These are phyloP conservation scores for Geum urbanum DNA, from an alignment of 306 rosid species.

Conservation along the genomic window DNA sequence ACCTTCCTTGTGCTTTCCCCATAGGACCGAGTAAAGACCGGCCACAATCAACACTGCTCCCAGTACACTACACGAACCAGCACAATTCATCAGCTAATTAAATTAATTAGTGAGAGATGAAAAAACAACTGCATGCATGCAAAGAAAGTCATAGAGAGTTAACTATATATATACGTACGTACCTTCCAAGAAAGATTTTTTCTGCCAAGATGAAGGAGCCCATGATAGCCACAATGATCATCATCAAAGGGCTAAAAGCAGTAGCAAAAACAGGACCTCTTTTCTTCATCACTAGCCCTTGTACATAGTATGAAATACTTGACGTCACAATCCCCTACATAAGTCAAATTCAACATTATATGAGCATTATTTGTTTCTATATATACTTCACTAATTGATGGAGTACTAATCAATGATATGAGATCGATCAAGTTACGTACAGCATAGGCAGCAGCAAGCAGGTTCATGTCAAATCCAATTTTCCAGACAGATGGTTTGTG, in stretches of 20 bases:
- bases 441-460: constrained; percentile 87
- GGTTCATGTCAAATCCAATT: constrained; percentile 86
- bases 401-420: neutral
- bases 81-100: neutral
- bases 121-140: neutral
- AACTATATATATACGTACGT: constrained; percentile 18
- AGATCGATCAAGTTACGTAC: constrained; percentile 33
- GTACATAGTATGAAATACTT: constrained; percentile 70
- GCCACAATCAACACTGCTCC: constrained; percentile 61
- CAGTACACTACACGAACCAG: constrained; percentile 48
- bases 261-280: constrained; percentile 91
- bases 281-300: constrained; percentile 77
- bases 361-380: no score
- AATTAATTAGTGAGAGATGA: neutral
- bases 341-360: neutral
- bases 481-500: constrained; percentile 63
- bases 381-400: neutral
- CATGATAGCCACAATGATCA: constrained; percentile 85
- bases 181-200: constrained; percentile 80
- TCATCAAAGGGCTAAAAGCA: constrained; percentile 91
- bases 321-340: constrained; percentile 77
- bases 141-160: neutral
- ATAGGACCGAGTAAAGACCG: constrained; percentile 75
- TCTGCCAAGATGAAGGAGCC: constrained; percentile 72
- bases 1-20: constrained; percentile 87